Percentiles rank a stretch among this genome's conserved stretches.
Evolutionary conservation across 495 filamentous ascomycete genomes (phyloP).

Genomic region (Aspergillus mulundensis): DNA sequence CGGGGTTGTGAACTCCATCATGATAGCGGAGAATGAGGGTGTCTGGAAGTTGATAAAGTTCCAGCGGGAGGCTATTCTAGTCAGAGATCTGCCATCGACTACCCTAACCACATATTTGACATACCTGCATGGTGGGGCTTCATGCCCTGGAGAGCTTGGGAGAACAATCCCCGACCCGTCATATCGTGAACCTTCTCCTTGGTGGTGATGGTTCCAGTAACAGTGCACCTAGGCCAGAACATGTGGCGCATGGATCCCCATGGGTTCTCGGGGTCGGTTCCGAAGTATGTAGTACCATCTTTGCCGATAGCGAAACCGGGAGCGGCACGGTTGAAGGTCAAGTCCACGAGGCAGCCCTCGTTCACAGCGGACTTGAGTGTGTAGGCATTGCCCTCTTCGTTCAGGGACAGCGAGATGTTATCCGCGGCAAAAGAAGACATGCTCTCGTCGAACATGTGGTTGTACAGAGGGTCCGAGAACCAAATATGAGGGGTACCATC

Average conservation of each 20-base stretch:
- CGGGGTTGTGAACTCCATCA: constrained; percentile 98
- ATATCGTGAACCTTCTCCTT: constrained; percentile 79
- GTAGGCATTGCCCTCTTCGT: constrained; percentile 76
- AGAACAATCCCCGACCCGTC: constrained; percentile 70
- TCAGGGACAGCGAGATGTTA: constrained; percentile 74
- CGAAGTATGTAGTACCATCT: constrained; percentile 78
- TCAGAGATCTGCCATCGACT: constrained; percentile 3
- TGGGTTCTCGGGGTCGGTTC: constrained; percentile 75
- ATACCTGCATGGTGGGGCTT: constrained; percentile 93
- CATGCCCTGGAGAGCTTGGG: constrained; percentile 91
- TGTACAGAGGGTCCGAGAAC: constrained; percentile 69
- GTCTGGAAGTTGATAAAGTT: constrained; percentile 91
- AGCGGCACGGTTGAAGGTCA: constrained; percentile 68
- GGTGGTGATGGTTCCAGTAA: constrained; percentile 80
- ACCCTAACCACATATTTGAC: background rate
- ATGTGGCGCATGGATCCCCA: constrained; percentile 90
- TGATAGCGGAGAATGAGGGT: constrained; percentile 74
- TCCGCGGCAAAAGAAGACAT: constrained; percentile 80
- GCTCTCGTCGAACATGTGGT: constrained; percentile 79
- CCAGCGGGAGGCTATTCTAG: constrained; percentile 72
- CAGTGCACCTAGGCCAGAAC: constrained; percentile 85
- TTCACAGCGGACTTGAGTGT: constrained; percentile 82
- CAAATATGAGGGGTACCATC: constrained; percentile 62
- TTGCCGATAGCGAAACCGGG: constrained; percentile 86
- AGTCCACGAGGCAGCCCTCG: constrained; percentile 69